Evolutionary conservation across 2,329 filamentous ascomycete genomes (phyloP), one percentile per base, ranked within the genome.

Genomic region (Leptographium galeiforme): DNA sequence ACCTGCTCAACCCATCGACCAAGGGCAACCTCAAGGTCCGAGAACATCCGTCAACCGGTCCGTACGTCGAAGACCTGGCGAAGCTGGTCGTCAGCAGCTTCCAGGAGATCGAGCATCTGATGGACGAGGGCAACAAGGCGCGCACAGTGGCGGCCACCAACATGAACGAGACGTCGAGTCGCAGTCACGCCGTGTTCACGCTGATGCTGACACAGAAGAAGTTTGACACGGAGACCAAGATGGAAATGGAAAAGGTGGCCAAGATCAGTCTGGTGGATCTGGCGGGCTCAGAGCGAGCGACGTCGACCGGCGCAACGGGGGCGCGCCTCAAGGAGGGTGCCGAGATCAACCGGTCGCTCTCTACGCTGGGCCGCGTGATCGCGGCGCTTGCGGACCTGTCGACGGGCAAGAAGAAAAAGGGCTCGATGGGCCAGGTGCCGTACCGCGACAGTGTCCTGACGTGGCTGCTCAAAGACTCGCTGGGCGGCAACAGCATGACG

Each of bases 61-160:
- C 94, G 8, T 98, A 98, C 64, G 89, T 98, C 61, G 95, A 97
- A 68, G 91, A 95, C 63, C 72, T 98, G 61, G 96, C 89, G 8
- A 93, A 98, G 66, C 86, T 93, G 4, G 89, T 90, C 1, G 93
- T 98, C 43, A 82, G 89, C 61, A 91, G 89, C 56, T 97, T 98
- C 66, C 77, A 85, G 53, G 94, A 98, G 66, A 97, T 98, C 60
- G 93, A 98, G 64, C 84, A 96, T 65, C 72, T 98, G 62, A 98
- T 98, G 93, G 93, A 98, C 65, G 91, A 97, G 70, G 93, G 93
- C 63, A 98, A 98, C 75, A 98, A 98, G 71, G 93, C 93, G 38
- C 80, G 93, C 74, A 98, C 93, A 0, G 93, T 98, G 41, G 93
- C 93, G 4, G 93, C 93, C 8, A 98, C 93, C 41, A 98, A 97